Base-by-base conservation (phyloP, 768 basidiomycete species). In the Dentipellis sp. region DNA sequence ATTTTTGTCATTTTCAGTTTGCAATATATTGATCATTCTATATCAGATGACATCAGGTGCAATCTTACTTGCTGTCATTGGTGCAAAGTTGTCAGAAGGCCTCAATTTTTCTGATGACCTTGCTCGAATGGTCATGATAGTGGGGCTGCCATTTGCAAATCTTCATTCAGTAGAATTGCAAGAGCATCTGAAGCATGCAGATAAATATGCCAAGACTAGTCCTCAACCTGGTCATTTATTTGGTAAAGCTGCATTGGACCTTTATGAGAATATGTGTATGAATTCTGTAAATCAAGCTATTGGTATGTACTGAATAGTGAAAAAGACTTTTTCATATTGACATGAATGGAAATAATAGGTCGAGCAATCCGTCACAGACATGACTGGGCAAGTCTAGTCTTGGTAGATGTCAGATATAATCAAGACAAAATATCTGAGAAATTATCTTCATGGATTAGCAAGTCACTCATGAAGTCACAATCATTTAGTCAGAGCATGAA, bases 241-340 rank as follows among this genome's bases (percentile, higher is more conserved):
- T 22, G 58, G 59, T 19, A 29, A 38, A 5, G 58, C 90, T 5
- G 88, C 81, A 4, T 76, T 82, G 19, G 92, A 93, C 70, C 72
- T 95, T 54, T 97, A 94, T 67, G 88, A 90, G 73, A 91, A 91
- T 63, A 80, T 91, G 79, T 91, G 89, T 63, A 91, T 90, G 86
- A 88, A 86, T 60, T 90, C 94, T 0, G 94, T 99, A 53, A 99
- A 99, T 69, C 95, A 99, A 68, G 92, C 90, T 55, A 97, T 99
- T 58, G 95, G 94, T 91, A 50, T 55, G 84, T 68, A 2, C 8
- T 23, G 39, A 19, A 42, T 45, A 2, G 14, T n/a, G n/a, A n/a
- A n/a, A n/a, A n/a, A 50, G 10, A n/a, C 16, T 17, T 12, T 29
- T 17, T 19, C 45, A 17, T 42, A n/a, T 52, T 22, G 21, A 2